These are phyloP conservation scores for Puccinia polysora DNA, from an alignment of 1,284 basidiomycete genomes.

Conservation along the genomic window DNA sequence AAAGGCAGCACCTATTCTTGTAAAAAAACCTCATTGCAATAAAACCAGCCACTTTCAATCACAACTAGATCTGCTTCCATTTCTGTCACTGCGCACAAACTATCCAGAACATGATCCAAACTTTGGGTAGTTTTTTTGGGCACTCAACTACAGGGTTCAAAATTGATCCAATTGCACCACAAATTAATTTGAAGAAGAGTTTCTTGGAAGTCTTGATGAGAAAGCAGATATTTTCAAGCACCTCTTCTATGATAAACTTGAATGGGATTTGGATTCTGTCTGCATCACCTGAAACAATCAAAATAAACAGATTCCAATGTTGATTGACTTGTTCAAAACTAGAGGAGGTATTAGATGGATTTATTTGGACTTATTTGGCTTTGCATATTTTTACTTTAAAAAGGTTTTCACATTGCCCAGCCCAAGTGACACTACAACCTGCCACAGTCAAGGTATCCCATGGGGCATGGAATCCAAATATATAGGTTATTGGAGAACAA, in stretches of 20 bases:
- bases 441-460: slow-evolving; percentile 55
- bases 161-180: slow-evolving; percentile 49
- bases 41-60: too few species aligned
- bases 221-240: slow-evolving; percentile 54
- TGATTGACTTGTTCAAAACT: slow-evolving; percentile 47
- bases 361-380: slow-evolving; percentile 54
- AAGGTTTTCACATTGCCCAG: slow-evolving; percentile 72
- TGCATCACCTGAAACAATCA: slow-evolving; percentile 62
- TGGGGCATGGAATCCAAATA: slow-evolving; percentile 48
- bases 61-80: too few species aligned
- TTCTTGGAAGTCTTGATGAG: slow-evolving; percentile 56
- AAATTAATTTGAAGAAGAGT: slow-evolving; percentile 54
- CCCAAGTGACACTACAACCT: slow-evolving; percentile 54
- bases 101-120: slow-evolving; percentile 62
- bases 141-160: slow-evolving; percentile 50
- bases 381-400: slow-evolving; percentile 63
- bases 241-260: slow-evolving; percentile 63
- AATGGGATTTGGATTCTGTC: slow-evolving; percentile 72
- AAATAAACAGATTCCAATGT: slow-evolving; percentile 48
- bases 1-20: too few species aligned
- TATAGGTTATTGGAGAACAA: slow-evolving; percentile 45
- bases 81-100: too few species aligned
- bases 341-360: slow-evolving; percentile 14
- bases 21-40: too few species aligned
- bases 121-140: slow-evolving; percentile 57